Conservation (phyloP, 139 green algal genomes). For the Monoraphidium neglectum region DNA sequence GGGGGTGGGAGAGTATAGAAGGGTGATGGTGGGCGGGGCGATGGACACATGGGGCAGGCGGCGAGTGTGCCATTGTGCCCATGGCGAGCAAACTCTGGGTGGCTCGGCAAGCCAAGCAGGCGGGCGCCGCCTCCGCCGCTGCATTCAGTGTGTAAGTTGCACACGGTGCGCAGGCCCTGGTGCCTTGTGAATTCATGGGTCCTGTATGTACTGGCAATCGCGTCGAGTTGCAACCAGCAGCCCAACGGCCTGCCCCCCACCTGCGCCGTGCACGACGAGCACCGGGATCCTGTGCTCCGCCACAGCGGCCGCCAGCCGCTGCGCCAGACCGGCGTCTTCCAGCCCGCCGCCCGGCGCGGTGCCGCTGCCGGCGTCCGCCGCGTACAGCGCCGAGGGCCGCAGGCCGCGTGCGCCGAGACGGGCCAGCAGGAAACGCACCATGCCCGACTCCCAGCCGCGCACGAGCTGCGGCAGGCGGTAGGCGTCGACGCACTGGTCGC, state of each 20-base stretch:
- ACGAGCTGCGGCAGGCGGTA: conserved; percentile 81
- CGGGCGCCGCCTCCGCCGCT: too few species aligned
- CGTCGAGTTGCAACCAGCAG: too few species aligned
- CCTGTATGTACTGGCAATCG: too few species aligned
- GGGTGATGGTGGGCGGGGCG: too few species aligned
- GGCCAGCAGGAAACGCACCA: conserved; percentile 16
- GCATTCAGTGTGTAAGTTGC: too few species aligned
- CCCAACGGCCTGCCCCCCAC: not conserved
- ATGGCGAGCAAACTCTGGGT: too few species aligned
- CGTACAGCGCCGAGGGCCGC: not conserved
- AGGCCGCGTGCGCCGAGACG: conserved; percentile 2
- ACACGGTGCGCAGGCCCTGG: too few species aligned
- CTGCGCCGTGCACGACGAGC: conserved; percentile 75
- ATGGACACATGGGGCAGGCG: too few species aligned
- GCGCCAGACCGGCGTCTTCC: conserved; percentile 40
- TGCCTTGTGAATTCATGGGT: too few species aligned
- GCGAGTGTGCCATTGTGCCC: too few species aligned
- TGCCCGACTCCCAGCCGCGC: conserved; percentile 68
- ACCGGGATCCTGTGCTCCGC: conserved; percentile 38
- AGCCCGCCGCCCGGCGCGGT: not conserved
- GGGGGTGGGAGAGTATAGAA: not conserved
- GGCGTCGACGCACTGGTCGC: conserved; percentile 55
- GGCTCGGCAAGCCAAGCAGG: too few species aligned
- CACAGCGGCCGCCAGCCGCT: conserved; percentile 37
- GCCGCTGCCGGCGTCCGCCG: not conserved